phyloP scores from a whole-genome alignment of 225 moss, liverwort and hornwort genomes.

The Pseudisothecium myosuroides region DNA sequence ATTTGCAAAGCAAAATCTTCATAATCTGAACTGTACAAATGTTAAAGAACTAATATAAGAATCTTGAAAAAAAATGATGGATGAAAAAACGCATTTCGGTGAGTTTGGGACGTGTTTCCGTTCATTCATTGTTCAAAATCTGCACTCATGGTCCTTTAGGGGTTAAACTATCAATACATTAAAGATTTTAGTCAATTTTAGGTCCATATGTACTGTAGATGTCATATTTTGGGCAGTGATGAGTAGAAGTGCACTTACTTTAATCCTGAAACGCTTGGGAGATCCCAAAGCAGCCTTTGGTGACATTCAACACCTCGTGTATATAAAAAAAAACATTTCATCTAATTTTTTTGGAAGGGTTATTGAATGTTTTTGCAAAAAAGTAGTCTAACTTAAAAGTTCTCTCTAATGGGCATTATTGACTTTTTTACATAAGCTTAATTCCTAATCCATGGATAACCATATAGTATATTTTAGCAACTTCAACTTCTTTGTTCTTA shows the following conservation, averaged over 20 bases:
- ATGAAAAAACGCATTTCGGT: too few species aligned
- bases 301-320: not conserved
- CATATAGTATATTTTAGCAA: too few species aligned
- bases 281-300: fast-evolving
- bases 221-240: fast-evolving
- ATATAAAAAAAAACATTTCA: not conserved
- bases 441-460: not conserved
- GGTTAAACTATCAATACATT: too few species aligned
- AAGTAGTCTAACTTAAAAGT: not conserved
- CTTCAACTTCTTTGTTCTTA: not conserved
- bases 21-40: too few species aligned
- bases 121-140: too few species aligned
- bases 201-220: not conserved
- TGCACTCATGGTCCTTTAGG: too few species aligned
- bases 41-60: too few species aligned
- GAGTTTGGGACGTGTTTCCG: too few species aligned
- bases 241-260: not conserved
- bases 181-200: not conserved
- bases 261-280: not conserved
- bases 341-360: not conserved
- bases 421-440: not conserved
- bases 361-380: not conserved
- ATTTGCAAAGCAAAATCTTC: too few species aligned
- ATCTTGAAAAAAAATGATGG: too few species aligned
- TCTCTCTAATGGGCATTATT: not conserved